Base-by-base conservation (phyloP, 2,329 filamentous ascomycete genomes). In the Ceratocystis harringtonii region DNA sequence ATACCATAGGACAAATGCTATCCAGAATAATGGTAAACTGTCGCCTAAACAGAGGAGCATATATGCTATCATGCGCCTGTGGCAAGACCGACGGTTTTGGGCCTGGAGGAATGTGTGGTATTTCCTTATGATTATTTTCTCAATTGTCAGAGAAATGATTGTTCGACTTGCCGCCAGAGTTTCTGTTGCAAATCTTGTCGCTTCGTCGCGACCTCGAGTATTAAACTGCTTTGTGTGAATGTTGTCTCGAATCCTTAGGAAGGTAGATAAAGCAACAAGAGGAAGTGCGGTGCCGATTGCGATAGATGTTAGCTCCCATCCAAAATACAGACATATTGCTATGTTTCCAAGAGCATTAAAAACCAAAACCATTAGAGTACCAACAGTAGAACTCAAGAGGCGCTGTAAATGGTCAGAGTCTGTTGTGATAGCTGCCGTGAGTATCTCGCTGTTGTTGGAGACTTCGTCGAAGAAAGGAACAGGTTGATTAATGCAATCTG, bases 231-330 rank as follows among this genome's bases (percentile, higher is more conserved):
- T 64, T 19, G 61, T 65, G 10, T 64, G 44, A 17, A 62, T 50
- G 43, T 68, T 67, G 62, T 68, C 64, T 8, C 64, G 61, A 2
- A 83, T 78, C 55, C 78, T 73, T 57, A 85, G 81, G 45, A 86
- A 84, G 0, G 76, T 76, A 0, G 76, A 70, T 0, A 66, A 68
- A 1, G 76, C 58, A 65, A 76, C 72, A 2, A 74, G 64, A 0
- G 75, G 76, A 43, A 77, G 67, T 1, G 72, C 73, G 1, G 73
- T 71, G 61, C 71, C 75, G 61, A 74, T 74, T 2, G 76, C 74
- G 3, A 77, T 71, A 15, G 76, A 61, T 2, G 72, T 73, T 1
- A 77, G 70, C 58, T 76, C 76, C 75, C 75, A 77, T 0, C 72
- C 73, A 45, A 73, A 74, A 5, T 70, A 67, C 1, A 75, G 67